Conservation (phyloP, 495 filamentous ascomycete genomes). For the Cudoniella acicularis region DNA sequence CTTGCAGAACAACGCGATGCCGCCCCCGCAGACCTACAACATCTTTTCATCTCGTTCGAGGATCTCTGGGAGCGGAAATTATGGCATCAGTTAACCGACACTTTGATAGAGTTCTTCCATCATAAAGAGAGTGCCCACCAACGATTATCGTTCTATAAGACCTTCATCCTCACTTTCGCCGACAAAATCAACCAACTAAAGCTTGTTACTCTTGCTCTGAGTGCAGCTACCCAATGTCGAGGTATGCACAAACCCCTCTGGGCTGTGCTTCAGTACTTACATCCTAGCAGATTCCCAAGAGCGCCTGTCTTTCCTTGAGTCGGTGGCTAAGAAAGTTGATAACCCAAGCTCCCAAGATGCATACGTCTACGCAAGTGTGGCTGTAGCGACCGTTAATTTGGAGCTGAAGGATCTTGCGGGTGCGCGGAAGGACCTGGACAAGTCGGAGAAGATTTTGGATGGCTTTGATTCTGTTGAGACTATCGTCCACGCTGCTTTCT, state of each 20-base stretch:
- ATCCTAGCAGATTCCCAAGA: constrained; percentile 71
- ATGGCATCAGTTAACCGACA: constrained; percentile 97
- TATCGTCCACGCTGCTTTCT: constrained; percentile 94
- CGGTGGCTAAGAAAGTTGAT: constrained; percentile 84
- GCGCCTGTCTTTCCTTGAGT: constrained; percentile 79
- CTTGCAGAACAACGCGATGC: constrained; percentile 81
- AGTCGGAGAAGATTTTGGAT: constrained; percentile 83
- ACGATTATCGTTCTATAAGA: constrained; percentile 85
- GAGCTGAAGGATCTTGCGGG: constrained; percentile 69
- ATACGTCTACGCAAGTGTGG: constrained; percentile 87
- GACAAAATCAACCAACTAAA: constrained; percentile 99
- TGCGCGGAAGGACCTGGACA: constrained; percentile 80
- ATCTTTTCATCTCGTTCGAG: constrained; percentile 87
- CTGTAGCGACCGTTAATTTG: constrained; percentile 85
- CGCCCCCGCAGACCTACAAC: constrained; percentile 82
- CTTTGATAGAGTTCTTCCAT: constrained; percentile 85
- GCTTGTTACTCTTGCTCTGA: constrained; percentile 84
- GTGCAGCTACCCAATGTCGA: constrained; percentile 80
- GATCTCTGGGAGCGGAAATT: constrained; percentile 97
- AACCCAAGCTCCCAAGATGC: constrained; percentile 92
- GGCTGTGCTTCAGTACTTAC: constrained; percentile 8
- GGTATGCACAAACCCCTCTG: constrained; percentile 45
- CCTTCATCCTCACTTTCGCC: constrained; percentile 92
- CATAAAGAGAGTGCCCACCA: constrained; percentile 74
- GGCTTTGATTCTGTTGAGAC: constrained; percentile 93